phyloP scores from a whole-genome alignment of 805 yeast genomes.

The Monosporozyma servazzii region DNA sequence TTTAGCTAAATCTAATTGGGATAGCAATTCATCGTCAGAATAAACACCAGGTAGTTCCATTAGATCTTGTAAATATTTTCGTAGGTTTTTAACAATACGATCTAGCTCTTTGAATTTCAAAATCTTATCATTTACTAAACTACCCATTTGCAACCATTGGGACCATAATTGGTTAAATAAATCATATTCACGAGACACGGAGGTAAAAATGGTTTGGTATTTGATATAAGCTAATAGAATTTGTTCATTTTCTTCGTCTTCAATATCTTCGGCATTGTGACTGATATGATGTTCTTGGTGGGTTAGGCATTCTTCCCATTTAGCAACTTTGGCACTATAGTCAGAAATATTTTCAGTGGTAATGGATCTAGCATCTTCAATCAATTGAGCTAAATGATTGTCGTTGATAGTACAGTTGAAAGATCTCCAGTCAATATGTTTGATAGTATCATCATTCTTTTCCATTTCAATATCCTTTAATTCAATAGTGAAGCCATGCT shows the following conservation, averaged over 20 bases:
- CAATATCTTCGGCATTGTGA: slow-evolving; percentile 39
- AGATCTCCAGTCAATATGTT: slow-evolving; percentile 47
- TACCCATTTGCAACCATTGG: slow-evolving; percentile 20
- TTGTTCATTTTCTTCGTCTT: slow-evolving; percentile 59
- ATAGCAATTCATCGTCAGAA: slow-evolving; percentile 62
- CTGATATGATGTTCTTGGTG: slow-evolving; percentile 45
- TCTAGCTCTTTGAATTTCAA: slow-evolving; percentile 28
- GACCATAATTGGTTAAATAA: slow-evolving; percentile 33
- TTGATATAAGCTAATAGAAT: slow-evolving; percentile 67
- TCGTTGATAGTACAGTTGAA: slow-evolving; percentile 57
- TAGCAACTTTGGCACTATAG: slow-evolving; percentile 48
- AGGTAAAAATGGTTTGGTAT: slow-evolving; percentile 54
- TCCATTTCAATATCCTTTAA: slow-evolving; percentile 7
- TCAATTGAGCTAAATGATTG: slow-evolving; percentile 58
- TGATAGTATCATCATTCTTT: slow-evolving; percentile 29
- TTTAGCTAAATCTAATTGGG: slow-evolving; percentile 19
- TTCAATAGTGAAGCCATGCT: slow-evolving; percentile 19
- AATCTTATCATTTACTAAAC: slow-evolving; percentile 20
- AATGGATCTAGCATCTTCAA: slow-evolving; percentile 35
- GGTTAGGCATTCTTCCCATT: slow-evolving; percentile 64
- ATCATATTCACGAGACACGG: slow-evolving; percentile 62
- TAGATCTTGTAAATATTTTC: slow-evolving; percentile 46
- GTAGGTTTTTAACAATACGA: slow-evolving; percentile 34
- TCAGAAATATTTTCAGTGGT: slow-evolving; percentile 31
- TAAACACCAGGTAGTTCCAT: slow-evolving; percentile 87